Conservation (phyloP, 805 yeast species). For the Candida glaebosa region DNA sequence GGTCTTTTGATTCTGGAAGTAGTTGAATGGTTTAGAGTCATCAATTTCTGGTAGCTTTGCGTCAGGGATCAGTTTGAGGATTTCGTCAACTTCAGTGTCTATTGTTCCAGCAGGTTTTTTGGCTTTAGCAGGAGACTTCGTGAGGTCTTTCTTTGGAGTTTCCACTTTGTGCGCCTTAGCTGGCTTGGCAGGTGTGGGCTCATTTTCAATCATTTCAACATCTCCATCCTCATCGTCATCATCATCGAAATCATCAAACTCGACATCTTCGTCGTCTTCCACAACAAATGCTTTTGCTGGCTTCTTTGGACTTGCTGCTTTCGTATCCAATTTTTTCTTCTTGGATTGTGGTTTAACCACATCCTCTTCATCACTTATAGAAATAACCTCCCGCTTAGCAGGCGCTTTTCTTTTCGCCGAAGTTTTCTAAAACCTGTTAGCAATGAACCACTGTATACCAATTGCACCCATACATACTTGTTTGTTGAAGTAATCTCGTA, state of each 20-base stretch:
- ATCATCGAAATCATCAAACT: constrained; percentile 20
- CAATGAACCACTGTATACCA: not conserved
- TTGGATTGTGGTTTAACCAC: constrained; percentile 8
- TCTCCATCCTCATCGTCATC: constrained; percentile 25
- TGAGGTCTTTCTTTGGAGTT: constrained; percentile 6
- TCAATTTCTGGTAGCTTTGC: constrained; percentile 64
- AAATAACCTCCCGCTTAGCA: constrained; percentile 5
- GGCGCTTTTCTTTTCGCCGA: not conserved
- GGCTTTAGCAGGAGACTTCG: constrained; percentile 10
- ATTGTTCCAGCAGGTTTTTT: constrained; percentile 6
- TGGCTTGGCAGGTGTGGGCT: constrained; percentile 4
- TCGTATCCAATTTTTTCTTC: constrained; percentile 9
- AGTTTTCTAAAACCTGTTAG: constrained; percentile 7
- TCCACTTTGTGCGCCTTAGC: constrained; percentile 5
- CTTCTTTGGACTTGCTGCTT: constrained; percentile 9
- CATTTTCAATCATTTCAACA: constrained; percentile 10
- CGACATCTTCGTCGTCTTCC: constrained; percentile 25
- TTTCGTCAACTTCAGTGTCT: constrained; percentile 40
- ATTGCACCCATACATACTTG: constrained; percentile 3
- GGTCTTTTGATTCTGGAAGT: constrained; percentile 24
- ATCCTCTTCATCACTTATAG: constrained; percentile 5
- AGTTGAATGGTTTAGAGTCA: constrained; percentile 52
- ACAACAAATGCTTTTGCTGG: constrained; percentile 8
- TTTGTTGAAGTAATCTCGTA: constrained; percentile 4
- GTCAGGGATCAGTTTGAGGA: constrained; percentile 66